These are phyloP conservation scores for Nemania sp. DNA, from an alignment of 2,329 filamentous ascomycete species.

Conservation along the genomic window DNA sequence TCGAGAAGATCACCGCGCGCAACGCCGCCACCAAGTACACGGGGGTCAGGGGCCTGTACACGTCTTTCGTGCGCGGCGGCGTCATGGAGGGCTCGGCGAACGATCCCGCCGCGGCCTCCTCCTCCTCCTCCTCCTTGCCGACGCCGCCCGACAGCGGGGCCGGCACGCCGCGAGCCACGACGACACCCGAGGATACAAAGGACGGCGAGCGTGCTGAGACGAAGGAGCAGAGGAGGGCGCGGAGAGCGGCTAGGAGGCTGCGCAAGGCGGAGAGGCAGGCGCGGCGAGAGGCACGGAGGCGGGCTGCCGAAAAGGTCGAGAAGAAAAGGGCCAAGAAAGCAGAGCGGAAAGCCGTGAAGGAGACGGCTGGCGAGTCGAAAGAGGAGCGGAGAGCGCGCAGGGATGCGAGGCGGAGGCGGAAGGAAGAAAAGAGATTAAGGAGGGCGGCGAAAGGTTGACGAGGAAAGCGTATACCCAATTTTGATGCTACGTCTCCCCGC, in stretches of 20 bases:
- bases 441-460: constrained; percentile 27
- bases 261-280: constrained; percentile 34
- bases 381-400: constrained; percentile 49
- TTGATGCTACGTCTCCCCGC: background rate
- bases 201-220: constrained; percentile 33
- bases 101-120: constrained; percentile 28
- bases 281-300: constrained; percentile 36
- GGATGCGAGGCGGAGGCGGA: constrained; percentile 49
- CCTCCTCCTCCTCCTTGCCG: constrained; percentile 32
- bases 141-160: constrained; percentile 42
- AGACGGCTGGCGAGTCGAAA: constrained; percentile 50
- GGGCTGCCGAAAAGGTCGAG: constrained; percentile 39
- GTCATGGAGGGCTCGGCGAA: constrained; percentile 72
- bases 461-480: background rate
- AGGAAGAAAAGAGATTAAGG: constrained; percentile 39
- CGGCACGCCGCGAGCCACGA: constrained; percentile 40
- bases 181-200: constrained; percentile 30
- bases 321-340: constrained; percentile 52
- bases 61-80: constrained; percentile 83
- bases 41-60: constrained; percentile 70
- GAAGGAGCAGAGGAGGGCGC: constrained; percentile 35
- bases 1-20: constrained; percentile 56
- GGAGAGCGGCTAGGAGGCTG: constrained; percentile 41
- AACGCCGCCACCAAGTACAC: constrained; percentile 60
- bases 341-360: constrained; percentile 44